Evolutionary conservation across 257 asterid genomes (phyloP).

Genomic region (Nicotiana benthamiana): DNA sequence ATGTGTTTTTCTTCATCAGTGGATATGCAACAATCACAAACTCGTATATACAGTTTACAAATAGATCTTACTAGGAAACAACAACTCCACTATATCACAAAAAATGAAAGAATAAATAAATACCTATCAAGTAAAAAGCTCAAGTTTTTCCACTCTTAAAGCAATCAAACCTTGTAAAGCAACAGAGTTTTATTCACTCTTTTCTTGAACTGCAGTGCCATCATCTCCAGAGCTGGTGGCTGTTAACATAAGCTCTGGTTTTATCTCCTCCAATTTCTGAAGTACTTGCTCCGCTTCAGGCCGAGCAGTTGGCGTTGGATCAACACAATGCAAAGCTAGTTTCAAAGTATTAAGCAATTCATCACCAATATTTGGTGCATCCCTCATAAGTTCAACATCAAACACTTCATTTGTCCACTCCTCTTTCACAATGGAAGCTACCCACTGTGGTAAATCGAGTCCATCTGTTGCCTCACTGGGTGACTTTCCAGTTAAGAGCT

Average conservation of each 20-base stretch:
- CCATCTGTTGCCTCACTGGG: conserved; percentile 85
- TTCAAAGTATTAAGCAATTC: conserved; percentile 71
- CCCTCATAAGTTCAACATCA: conserved; percentile 77
- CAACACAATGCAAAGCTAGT: conserved; percentile 83
- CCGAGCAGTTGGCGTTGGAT: conserved; percentile 72
- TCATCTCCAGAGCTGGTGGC: conserved; percentile 31
- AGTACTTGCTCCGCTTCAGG: conserved; percentile 70
- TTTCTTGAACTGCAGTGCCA: conserved; percentile 15
- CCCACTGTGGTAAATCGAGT: conserved; percentile 83
- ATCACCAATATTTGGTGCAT: conserved; percentile 49
- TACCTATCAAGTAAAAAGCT: conserved; percentile 3
- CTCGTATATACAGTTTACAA: conserved; percentile 13
- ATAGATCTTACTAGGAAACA: not conserved
- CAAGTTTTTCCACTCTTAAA: not conserved
- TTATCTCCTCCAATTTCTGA: conserved; percentile 66
- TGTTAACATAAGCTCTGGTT: conserved; percentile 24
- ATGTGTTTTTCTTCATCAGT: not conserved
- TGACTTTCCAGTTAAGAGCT: conserved; percentile 85
- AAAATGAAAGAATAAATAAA: conserved; percentile 22
- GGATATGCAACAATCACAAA: not conserved
- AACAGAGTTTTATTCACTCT: conserved; percentile 14
- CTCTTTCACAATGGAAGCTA: conserved; percentile 80
- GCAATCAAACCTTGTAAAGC: not conserved
- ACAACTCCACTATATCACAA: conserved; percentile 8
- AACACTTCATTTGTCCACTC: conserved; percentile 93